Conservation (phyloP, 1,284 basidiomycete genomes). For the Omphalotus olearius region DNA sequence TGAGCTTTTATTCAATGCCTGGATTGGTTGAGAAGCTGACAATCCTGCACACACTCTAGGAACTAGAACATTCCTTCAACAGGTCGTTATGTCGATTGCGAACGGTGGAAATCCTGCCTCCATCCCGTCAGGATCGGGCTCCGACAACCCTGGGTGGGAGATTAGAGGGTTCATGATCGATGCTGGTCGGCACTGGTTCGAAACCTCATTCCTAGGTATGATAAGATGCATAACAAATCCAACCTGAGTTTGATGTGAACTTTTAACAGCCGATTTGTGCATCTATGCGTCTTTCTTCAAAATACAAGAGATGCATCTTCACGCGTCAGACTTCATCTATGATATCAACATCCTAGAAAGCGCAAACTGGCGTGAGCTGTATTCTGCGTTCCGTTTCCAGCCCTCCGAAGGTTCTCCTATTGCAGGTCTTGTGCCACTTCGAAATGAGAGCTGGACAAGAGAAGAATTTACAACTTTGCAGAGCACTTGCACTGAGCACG, state of each 20-base stretch:
- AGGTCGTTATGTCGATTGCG: slow-evolving; percentile 23
- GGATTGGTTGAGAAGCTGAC: background rate
- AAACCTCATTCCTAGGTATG: slow-evolving; percentile 27
- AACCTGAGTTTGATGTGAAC: background rate
- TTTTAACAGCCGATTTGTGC: slow-evolving; percentile 28
- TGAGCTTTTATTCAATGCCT: slow-evolving; percentile 9
- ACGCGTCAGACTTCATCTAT: slow-evolving; percentile 34
- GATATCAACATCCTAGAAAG: slow-evolving; percentile 24
- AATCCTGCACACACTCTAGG: background rate
- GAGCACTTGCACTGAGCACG: slow-evolving; percentile 26
- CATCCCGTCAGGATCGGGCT: slow-evolving; percentile 27
- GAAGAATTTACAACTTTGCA: slow-evolving; percentile 26
- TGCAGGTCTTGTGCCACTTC: slow-evolving; percentile 23
- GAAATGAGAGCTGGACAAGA: slow-evolving; percentile 31
- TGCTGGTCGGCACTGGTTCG: slow-evolving; percentile 32
- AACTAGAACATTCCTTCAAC: slow-evolving; percentile 32
- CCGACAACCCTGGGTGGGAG: slow-evolving; percentile 33
- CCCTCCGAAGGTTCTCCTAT: slow-evolving; percentile 25
- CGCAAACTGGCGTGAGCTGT: slow-evolving; percentile 27
- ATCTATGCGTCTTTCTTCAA: slow-evolving; percentile 37
- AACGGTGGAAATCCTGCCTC: slow-evolving; percentile 11
- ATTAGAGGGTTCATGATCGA: slow-evolving; percentile 37
- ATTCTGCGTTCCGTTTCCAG: slow-evolving; percentile 33
- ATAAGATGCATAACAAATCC: no score
- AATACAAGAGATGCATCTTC: slow-evolving; percentile 31